A percentile compares a stretch with the other conserved stretches of the same genome.
Evolutionary conservation across 768 basidiomycete species (phyloP).

Genomic region (Chalciporus chontae): DNA sequence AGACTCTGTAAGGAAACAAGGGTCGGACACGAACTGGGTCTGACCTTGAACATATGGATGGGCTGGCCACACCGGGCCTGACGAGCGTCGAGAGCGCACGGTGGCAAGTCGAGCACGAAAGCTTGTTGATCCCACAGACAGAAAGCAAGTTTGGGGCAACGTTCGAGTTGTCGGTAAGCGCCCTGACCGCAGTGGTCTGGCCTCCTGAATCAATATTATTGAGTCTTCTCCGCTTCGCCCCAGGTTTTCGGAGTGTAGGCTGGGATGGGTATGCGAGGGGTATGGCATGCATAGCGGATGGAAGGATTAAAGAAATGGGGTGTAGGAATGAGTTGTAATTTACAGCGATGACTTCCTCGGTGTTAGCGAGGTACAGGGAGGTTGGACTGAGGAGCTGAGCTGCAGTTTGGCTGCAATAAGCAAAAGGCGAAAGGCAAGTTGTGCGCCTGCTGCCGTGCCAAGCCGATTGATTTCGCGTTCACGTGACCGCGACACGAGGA

Average conservation of each 20-base stretch:
- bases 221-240: constrained; percentile 26
- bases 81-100: constrained; percentile 21
- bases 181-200: constrained; percentile 15
- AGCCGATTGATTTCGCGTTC: constrained; percentile 21
- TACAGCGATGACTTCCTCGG: background rate
- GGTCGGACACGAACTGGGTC: constrained; percentile 3
- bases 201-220: constrained; percentile 17
- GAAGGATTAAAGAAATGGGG: background rate
- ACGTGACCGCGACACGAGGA: constrained; percentile 27
- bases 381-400: background rate
- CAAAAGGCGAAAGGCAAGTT: background rate
- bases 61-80: constrained; percentile 13
- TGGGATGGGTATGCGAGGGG: constrained; percentile 11
- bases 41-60: constrained; percentile 21
- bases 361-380: background rate
- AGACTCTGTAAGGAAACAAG: background rate
- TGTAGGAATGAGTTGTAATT: background rate
- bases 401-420: too few species aligned
- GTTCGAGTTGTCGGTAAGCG: constrained; percentile 21
- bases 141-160: background rate
- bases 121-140: constrained; percentile 8
- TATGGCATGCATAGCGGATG: constrained; percentile 14
- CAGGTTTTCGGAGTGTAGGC: constrained; percentile 14
- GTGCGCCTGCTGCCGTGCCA: background rate
- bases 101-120: constrained; percentile 30